phyloP scores from a whole-genome alignment of 345 rosid genomes.

The Brassica cretica region DNA sequence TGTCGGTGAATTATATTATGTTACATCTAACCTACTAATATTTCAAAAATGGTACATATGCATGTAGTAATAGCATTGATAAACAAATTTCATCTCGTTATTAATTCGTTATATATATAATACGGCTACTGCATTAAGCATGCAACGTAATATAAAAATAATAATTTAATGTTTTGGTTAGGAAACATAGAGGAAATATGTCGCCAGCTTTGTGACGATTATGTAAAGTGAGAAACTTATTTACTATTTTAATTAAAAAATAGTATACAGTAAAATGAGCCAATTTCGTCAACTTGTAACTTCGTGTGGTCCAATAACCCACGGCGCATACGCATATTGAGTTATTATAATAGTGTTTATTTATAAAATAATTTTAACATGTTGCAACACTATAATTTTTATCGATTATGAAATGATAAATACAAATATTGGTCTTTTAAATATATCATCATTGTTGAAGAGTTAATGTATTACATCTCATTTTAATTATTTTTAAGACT shows the following conservation, averaged over 20 bases:
- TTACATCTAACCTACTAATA: not conserved
- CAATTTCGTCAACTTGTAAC: slow-evolving; percentile 32
- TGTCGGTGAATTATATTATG: not conserved
- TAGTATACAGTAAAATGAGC: slow-evolving; percentile 8
- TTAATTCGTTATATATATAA: not conserved
- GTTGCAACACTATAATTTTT: no score
- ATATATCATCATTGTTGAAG: no score
- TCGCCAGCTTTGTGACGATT: slow-evolving; percentile 33
- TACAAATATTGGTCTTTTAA: no score
- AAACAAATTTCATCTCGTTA: not conserved
- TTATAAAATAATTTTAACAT: no score
- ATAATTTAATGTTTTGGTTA: slow-evolving; percentile 13
- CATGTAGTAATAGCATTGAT: not conserved
- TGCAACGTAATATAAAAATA: not conserved
- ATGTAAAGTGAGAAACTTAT: slow-evolving; percentile 25
- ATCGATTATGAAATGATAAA: no score
- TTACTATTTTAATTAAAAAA: slow-evolving; percentile 7
- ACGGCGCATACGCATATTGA: no score
- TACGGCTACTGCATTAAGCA: not conserved
- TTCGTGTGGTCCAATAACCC: not conserved
- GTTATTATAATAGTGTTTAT: no score
- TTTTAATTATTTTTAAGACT: no score
- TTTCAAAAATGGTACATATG: not conserved
- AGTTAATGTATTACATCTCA: no score
- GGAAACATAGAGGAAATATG: slow-evolving; percentile 8